Percentiles rank a stretch among this genome's conserved stretches.
phyloP scores from a whole-genome alignment of 1,139 yeast genomes.

The Magnusiomyces suaveolens region DNA sequence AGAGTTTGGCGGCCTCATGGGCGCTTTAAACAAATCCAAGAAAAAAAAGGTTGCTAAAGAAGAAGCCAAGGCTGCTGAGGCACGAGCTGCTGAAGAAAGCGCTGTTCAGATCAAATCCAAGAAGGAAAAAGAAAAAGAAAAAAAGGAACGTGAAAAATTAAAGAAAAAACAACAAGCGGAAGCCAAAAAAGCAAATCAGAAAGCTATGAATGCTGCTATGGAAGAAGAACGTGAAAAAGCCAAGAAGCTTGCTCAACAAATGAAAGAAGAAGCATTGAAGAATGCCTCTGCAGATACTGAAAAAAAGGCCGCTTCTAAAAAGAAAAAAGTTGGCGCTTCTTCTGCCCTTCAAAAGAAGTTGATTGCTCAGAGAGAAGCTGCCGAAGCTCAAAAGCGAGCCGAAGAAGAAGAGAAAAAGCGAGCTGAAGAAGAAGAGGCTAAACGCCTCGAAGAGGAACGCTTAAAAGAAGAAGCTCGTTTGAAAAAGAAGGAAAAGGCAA shows the following conservation, averaged over 20 bases:
- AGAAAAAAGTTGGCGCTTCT: constrained; percentile 31
- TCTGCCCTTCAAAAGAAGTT: constrained; percentile 59
- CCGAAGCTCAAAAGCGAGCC: constrained; percentile 70
- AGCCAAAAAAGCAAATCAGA: constrained; percentile 72
- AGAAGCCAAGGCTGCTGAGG: constrained; percentile 34
- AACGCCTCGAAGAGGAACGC: constrained; percentile 43
- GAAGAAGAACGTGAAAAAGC: constrained; percentile 29
- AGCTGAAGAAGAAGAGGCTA: constrained; percentile 51
- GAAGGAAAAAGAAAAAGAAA: constrained; percentile 94
- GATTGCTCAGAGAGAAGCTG: constrained; percentile 75
- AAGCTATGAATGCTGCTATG: constrained; percentile 49
- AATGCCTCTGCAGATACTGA: constrained; percentile 8
- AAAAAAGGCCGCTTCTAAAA: constrained; percentile 26
- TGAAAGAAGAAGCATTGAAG: constrained; percentile 28
- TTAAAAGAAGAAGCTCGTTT: constrained; percentile 61
- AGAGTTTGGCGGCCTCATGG: constrained; percentile 53
- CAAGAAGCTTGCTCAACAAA: constrained; percentile 31
- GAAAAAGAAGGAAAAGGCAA: constrained; percentile 62
- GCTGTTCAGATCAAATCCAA: constrained; percentile 66
- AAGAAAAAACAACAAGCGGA: constrained; percentile 87
- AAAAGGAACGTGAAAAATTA: constrained; percentile 89
- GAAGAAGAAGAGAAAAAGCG: constrained; percentile 71
- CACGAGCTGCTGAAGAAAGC: constrained; percentile 38
- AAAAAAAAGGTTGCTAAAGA: constrained; percentile 58
- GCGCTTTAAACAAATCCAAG: constrained; percentile 71